These are phyloP conservation scores for Flaveria trinervia DNA, from an alignment of 129 eudicot species.

Conservation along the genomic window DNA sequence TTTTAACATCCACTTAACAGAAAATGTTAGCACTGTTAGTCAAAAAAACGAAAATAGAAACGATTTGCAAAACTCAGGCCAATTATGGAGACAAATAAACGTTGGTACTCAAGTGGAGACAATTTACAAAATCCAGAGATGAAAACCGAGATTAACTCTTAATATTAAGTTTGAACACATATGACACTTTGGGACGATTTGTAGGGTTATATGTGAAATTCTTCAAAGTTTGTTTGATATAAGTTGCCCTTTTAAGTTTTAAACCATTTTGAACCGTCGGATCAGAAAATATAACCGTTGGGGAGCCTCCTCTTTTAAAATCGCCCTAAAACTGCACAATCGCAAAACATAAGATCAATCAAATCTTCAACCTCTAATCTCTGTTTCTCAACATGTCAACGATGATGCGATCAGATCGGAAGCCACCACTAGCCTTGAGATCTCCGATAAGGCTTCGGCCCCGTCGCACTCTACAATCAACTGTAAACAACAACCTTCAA, in stretches of 20 bases:
- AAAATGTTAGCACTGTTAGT: no score
- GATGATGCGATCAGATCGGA: constrained; percentile 63
- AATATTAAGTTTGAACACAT: no score
- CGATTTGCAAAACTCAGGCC: no score
- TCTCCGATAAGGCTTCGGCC: constrained; percentile 84
- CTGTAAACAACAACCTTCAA: constrained; percentile 28
- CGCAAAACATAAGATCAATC: constrained; percentile 15
- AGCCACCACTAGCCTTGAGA: constrained; percentile 69
- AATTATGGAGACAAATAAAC: no score
- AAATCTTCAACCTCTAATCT: background rate
- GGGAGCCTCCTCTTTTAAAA: constrained; percentile 30
- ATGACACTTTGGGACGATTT: no score
- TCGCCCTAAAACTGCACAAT: background rate
- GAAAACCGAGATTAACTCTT: no score
- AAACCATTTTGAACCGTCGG: constrained; percentile 29
- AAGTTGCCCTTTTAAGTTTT: constrained; percentile 1
- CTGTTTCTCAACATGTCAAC: constrained; percentile 11
- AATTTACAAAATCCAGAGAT: no score
- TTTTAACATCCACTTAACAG: no score
- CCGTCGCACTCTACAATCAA: constrained; percentile 54
- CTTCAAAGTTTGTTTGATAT: background rate
- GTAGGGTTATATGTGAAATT: no score
- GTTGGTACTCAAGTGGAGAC: no score
- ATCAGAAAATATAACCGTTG: constrained; percentile 35
- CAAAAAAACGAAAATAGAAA: no score